Base-by-base conservation (phyloP, 2,329 filamentous ascomycete genomes). In the Penicillium frequentans region DNA sequence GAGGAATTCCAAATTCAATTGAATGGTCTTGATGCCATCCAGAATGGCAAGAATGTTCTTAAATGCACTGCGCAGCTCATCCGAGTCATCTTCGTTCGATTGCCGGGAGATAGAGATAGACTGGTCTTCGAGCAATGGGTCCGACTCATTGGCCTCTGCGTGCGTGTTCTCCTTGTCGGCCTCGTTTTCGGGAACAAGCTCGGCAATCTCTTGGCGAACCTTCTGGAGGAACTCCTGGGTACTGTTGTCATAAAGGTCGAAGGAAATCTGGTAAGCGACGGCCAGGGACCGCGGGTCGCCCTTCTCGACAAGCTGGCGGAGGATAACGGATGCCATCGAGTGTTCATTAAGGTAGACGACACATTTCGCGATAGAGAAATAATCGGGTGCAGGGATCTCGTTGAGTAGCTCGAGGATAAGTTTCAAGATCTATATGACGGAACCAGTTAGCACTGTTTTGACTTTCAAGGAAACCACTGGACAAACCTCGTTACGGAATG, bases 201-300 rank as follows among this genome's bases (percentile, higher is more conserved):
- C 81, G 0, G 92, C 90, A 31, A 98, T 80, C 46, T 90, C 87
- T 57, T 90, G 86, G 69, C 93, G 88, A 45, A 99, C 90, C 77
- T 95, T 97, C 64, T 88, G 87, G 24, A 99, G 77, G 68, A 99
- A 99, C 72, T 98, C 95, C 69, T 99, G 95, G 0, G 95, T 98
- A 65, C 95, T 95, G 70, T 99, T 99, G 77, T 99, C 95, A 75
- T 97, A 98, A 6, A 99, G 83, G 70, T 99, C 95, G 69, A 99
- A 99, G 1, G 93, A 95, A 56, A 99, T 96, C 73, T 99, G 95
- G 74, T 98, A 99, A 19, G 95, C 95, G 49, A 91, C 89, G 21
- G 93, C 90, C 16, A 91, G 85, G 0, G 91, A 92, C 58, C 86
- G 86, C 50, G 86, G 82, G 64, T 96, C 90, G 6, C 87, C 90